Conservation (phyloP, 1,139 yeast species). For the Protomyces arabidopsidicola region DNA sequence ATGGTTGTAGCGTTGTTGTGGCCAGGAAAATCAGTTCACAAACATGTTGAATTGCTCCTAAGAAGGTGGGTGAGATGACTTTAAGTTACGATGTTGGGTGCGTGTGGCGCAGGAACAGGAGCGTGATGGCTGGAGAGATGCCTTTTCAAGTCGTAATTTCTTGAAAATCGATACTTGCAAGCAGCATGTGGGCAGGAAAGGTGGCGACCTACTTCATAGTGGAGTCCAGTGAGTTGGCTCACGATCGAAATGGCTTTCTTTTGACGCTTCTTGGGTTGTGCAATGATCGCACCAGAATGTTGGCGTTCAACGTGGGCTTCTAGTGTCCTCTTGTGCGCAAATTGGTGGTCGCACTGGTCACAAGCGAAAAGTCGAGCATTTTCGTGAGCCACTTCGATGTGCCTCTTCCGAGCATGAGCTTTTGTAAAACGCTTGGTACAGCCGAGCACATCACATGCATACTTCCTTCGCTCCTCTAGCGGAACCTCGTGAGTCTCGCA, state of each 20-base stretch:
- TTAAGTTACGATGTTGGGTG: background rate
- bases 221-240: constrained; percentile 42
- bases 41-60: too few species aligned
- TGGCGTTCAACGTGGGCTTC: constrained; percentile 31
- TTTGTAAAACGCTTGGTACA: constrained; percentile 43
- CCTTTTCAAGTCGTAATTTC: constrained; percentile 44
- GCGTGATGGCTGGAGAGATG: constrained; percentile 37
- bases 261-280: constrained; percentile 14
- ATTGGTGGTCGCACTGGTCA: constrained; percentile 31
- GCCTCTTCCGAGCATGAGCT: constrained; percentile 28
- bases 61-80: too few species aligned
- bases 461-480: constrained; percentile 52
- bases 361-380: constrained; percentile 33
- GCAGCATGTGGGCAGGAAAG: constrained; percentile 39
- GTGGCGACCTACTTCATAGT: constrained; percentile 37
- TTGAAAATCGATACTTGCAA: constrained; percentile 41
- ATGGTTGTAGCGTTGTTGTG: too few species aligned
- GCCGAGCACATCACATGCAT: constrained; percentile 46
- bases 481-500: constrained; percentile 54
- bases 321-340: constrained; percentile 34
- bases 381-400: constrained; percentile 33
- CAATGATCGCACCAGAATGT: constrained; percentile 11
- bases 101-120: background rate
- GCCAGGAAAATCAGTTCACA: too few species aligned
- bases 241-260: constrained; percentile 34